phyloP scores from a whole-genome alignment of 2,329 filamentous ascomycete species.

The Beauveria bassiana region DNA sequence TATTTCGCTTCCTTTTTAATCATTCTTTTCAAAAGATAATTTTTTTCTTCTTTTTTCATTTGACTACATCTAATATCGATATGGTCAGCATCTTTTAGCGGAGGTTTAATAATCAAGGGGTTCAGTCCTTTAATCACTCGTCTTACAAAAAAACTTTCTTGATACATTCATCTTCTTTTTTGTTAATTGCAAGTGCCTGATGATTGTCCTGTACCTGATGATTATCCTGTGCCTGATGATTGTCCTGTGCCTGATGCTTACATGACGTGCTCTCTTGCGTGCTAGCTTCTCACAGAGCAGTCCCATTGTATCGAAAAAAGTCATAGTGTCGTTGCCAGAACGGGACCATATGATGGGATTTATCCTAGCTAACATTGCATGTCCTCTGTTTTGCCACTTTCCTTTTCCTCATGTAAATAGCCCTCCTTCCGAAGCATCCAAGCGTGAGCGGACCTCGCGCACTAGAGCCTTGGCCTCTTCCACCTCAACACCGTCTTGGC shows the following conservation, averaged over 20 bases:
- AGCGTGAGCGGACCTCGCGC: constrained; percentile 71
- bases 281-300: no score
- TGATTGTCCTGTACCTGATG: no score
- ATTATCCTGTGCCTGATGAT: no score
- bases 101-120: constrained; percentile 9
- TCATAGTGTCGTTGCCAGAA: no score
- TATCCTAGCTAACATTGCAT: neutral
- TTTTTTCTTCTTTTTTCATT: neutral
- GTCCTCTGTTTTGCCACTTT: neutral
- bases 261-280: no score
- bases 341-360: neutral
- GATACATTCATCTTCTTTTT: neutral
- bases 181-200: neutral
- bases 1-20: neutral
- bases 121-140: neutral
- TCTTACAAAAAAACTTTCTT: neutral
- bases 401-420: constrained; percentile 10
- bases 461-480: constrained; percentile 94
- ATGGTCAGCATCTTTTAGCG: constrained; percentile 1
- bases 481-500: constrained; percentile 91
- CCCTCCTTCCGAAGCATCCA: constrained; percentile 44
- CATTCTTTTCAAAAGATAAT: neutral
- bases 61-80: neutral
- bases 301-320: no score
- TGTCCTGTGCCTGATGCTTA: no score